These are phyloP conservation scores for Trypanosoma cruzi DNA, from an alignment of 208 protist species.

Conservation along the genomic window DNA sequence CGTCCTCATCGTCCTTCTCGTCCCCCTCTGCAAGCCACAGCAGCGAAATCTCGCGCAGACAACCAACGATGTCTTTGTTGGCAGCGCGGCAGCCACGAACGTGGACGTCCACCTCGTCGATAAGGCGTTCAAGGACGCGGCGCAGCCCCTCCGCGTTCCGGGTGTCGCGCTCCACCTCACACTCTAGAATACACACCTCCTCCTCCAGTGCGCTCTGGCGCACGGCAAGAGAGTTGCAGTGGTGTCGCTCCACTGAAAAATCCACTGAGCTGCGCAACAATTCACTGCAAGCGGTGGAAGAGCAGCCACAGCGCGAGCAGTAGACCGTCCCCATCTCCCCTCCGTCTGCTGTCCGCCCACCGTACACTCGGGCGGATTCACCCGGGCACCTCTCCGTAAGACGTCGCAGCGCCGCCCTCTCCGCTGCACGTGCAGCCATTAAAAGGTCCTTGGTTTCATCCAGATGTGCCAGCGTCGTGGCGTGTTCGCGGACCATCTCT, in stretches of 20 bases:
- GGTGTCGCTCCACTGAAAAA: neutral
- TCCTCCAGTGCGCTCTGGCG: neutral
- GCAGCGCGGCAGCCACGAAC: neutral
- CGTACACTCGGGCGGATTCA: neutral
- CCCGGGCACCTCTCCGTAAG: neutral
- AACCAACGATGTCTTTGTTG: neutral
- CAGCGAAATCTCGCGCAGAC: slow-evolving; percentile 8
- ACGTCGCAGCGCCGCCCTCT: slow-evolving; percentile 7
- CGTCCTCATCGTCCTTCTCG: neutral
- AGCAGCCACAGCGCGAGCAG: neutral
- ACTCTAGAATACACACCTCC: neutral
- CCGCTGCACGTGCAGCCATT: slow-evolving; percentile 14
- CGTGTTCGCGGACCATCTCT: neutral
- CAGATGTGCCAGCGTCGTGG: neutral
- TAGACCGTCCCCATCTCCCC: too few species aligned
- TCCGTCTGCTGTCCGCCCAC: neutral
- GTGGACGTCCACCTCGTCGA: neutral
- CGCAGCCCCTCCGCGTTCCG: neutral
- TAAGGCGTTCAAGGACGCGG: neutral
- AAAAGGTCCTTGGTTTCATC: slow-evolving; percentile 1
- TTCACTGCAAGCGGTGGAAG: neutral
- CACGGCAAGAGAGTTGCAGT: neutral
- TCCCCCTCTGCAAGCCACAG: slow-evolving; percentile 3
- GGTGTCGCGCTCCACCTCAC: slow-evolving; percentile 1
- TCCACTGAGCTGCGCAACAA: neutral